Evolutionary conservation across 768 basidiomycete species (phyloP).

Genomic region (Gymnopilus junonius): DNA sequence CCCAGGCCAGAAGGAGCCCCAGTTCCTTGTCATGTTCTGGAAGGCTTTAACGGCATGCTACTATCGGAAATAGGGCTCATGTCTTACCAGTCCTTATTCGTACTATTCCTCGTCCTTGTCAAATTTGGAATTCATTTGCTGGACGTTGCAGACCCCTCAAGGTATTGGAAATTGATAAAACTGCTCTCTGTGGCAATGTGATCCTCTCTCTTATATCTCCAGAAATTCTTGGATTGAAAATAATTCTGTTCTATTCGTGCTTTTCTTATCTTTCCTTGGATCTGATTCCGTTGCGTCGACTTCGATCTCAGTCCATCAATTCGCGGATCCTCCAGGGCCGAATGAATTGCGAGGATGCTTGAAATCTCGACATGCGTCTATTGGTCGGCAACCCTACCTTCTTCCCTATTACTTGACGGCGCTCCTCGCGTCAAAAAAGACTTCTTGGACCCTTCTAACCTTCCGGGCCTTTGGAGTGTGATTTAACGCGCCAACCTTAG

Average conservation of each 20-base stretch:
- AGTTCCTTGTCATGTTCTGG: not conserved
- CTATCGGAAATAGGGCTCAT: too few relatives aligned
- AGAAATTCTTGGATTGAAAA: not conserved
- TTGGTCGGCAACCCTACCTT: not conserved
- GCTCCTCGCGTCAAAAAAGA: not conserved
- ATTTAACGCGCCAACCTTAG: constrained; percentile 2
- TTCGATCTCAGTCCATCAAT: constrained; percentile 15
- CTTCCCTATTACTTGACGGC: constrained; percentile 9
- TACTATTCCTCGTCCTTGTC: too few relatives aligned
- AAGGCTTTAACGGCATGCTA: too few relatives aligned
- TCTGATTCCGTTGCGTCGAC: not conserved
- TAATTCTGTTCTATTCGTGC: not conserved
- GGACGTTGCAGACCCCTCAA: too few relatives aligned
- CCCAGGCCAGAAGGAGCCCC: not conserved
- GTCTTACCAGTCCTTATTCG: too few relatives aligned
- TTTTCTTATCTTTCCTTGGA: not conserved
- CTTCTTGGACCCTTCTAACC: constrained; percentile 1
- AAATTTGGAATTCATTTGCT: too few relatives aligned
- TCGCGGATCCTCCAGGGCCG: constrained; percentile 18
- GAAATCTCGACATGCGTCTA: not conserved
- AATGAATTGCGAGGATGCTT: too few relatives aligned
- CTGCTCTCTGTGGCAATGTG: too few relatives aligned
- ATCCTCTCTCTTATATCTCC: not conserved
- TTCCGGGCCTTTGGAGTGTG: not conserved
- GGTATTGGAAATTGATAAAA: too few relatives aligned